These are phyloP conservation scores for Pyrenochaeta sp. DNA, from an alignment of 2,329 filamentous ascomycete genomes.

Conservation along the genomic window DNA sequence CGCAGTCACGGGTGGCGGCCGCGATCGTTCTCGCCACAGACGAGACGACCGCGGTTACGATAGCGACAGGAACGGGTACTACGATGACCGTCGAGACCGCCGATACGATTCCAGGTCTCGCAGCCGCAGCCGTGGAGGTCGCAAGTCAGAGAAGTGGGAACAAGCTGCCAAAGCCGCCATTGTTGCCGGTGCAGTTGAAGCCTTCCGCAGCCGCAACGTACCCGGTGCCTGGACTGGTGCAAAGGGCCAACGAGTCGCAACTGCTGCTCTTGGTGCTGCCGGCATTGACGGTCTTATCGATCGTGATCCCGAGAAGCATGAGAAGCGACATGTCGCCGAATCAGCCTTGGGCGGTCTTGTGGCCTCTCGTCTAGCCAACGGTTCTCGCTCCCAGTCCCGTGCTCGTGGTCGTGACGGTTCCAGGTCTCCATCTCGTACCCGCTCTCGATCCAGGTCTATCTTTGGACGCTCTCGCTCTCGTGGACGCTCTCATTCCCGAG, in stretches of 20 bases:
- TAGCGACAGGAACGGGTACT: conserved; percentile 46
- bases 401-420: conserved; percentile 52
- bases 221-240: conserved; percentile 89
- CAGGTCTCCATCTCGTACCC: conserved; percentile 62
- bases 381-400: conserved; percentile 70
- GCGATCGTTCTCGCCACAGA: conserved; percentile 63
- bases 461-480: conserved; percentile 54
- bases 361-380: conserved; percentile 85
- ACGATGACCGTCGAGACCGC: conserved; percentile 43
- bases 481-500: conserved; percentile 51
- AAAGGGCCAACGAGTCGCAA: conserved; percentile 90
- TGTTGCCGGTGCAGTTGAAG: conserved; percentile 88
- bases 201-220: conserved; percentile 88
- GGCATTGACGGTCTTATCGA: conserved; percentile 81
- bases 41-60: conserved; percentile 60
- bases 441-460: conserved; percentile 67
- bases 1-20: conserved; percentile 62
- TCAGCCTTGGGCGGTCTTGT: conserved; percentile 89
- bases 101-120: conserved; percentile 65
- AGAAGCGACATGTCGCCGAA: conserved; percentile 82
- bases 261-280: conserved; percentile 84
- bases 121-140: conserved; percentile 57
- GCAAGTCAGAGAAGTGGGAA: conserved; percentile 64
- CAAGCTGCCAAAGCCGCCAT: conserved; percentile 92
- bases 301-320: conserved; percentile 73